These are phyloP conservation scores for Pestalotiopsis fici DNA, from an alignment of 2,329 filamentous ascomycete species.

Conservation along the genomic window DNA sequence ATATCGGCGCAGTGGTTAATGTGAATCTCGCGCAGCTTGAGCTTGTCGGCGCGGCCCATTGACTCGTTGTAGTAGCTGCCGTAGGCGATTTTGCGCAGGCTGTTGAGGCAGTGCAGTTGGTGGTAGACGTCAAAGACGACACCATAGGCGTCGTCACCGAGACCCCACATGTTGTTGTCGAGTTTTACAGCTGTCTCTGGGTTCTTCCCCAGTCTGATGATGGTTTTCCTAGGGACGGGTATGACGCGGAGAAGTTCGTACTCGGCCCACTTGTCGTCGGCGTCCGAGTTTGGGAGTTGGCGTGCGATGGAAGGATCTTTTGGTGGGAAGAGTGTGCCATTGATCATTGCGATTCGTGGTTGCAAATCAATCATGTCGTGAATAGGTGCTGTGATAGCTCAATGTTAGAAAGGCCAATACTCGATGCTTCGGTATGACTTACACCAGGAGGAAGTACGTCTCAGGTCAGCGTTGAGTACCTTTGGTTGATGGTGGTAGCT, in stretches of 20 bases:
- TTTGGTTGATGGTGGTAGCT: not conserved
- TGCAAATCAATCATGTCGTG: conserved; percentile 9
- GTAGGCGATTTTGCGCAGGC: conserved; percentile 23
- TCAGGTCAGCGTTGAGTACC: not conserved
- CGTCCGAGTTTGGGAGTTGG: conserved; percentile 9
- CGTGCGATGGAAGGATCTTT: conserved; percentile 9
- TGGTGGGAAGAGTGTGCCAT: conserved; percentile 11
- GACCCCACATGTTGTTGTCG: conserved; percentile 29
- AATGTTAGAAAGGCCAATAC: not conserved
- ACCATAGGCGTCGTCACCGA: conserved; percentile 32
- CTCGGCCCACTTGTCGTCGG: conserved; percentile 11
- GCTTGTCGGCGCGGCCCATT: not conserved
- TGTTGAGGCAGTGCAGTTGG: conserved; percentile 21
- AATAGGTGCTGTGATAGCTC: conserved; percentile 2
- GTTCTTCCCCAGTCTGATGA: conserved; percentile 31
- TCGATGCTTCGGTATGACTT: not conserved
- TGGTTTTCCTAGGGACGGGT: conserved; percentile 14
- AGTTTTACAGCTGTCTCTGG: conserved; percentile 24
- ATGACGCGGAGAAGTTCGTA: conserved; percentile 11
- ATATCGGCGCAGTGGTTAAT: conserved; percentile 36
- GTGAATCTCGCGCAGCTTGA: conserved; percentile 24
- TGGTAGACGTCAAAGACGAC: conserved; percentile 22
- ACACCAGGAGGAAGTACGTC: not conserved
- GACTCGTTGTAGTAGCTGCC: conserved; percentile 21
- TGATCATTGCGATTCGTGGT: conserved; percentile 1